phyloP scores from a whole-genome alignment of 306 rosid genomes.

The Mimosa pudica region DNA sequence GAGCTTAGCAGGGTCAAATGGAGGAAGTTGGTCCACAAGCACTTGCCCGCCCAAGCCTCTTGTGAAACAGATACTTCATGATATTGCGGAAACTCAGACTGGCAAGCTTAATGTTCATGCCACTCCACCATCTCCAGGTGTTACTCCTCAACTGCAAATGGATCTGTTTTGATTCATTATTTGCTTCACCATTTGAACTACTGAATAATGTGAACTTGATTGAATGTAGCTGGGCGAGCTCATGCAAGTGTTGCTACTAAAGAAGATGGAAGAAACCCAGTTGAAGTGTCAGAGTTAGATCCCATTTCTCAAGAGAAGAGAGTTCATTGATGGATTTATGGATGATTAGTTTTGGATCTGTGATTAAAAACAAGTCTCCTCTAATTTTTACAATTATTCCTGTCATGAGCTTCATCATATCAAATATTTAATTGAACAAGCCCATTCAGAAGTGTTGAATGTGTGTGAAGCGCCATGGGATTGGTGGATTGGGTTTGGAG shows the following conservation, averaged over 20 bases:
- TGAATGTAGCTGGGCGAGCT: not conserved
- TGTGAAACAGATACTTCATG: not conserved
- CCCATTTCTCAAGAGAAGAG: conserved; percentile 5
- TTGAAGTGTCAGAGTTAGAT: not conserved
- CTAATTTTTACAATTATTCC: not conserved
- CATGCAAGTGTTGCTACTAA: not conserved
- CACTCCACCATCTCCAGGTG: not conserved
- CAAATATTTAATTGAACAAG: not conserved
- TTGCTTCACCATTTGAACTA: not conserved
- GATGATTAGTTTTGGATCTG: not conserved
- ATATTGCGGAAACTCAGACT: not conserved
- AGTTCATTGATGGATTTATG: not conserved
- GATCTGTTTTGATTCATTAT: not conserved
- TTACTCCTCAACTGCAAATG: not conserved
- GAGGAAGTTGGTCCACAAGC: conserved; percentile 15
- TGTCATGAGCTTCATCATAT: not conserved
- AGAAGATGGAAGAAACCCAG: conserved; percentile 8
- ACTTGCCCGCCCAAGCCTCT: conserved; percentile 11
- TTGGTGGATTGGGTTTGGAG: not conserved
- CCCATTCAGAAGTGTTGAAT: not conserved
- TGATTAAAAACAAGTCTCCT: not conserved
- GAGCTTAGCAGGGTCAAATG: conserved; percentile 18
- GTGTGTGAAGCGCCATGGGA: not conserved
- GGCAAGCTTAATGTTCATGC: conserved; percentile 9
- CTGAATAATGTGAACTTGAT: not conserved